These are phyloP conservation scores for Fusarium scirpi DNA, from an alignment of 2,329 filamentous ascomycete genomes.

Conservation along the genomic window DNA sequence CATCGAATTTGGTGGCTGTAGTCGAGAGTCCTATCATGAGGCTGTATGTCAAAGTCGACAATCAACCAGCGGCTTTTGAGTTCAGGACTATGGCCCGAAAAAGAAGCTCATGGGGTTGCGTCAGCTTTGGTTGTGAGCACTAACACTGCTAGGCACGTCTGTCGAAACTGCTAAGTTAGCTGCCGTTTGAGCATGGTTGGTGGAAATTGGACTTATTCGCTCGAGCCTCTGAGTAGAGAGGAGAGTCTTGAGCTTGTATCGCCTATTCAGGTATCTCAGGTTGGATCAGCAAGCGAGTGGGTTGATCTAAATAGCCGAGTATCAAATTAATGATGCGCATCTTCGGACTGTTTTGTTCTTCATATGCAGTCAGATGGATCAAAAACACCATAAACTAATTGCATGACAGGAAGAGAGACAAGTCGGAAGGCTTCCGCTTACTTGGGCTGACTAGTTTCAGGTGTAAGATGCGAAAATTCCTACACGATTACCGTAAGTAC, in stretches of 20 bases:
- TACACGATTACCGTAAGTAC: neutral
- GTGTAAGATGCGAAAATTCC: constrained; percentile 31
- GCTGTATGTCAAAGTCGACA: constrained; percentile 24
- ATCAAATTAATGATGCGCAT: constrained; percentile 40
- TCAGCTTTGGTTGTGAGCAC: constrained; percentile 44
- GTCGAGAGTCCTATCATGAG: constrained; percentile 15
- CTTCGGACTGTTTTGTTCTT: constrained; percentile 18
- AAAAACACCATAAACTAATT: constrained; percentile 36
- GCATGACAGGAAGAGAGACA: constrained; percentile 8
- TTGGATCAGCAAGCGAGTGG: constrained; percentile 6
- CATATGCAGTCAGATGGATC: constrained; percentile 19
- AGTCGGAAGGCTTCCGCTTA: constrained; percentile 24
- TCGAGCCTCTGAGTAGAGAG: neutral
- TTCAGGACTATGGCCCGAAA: constrained; percentile 42
- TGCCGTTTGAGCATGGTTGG: constrained; percentile 34
- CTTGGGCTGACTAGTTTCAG: constrained; percentile 43
- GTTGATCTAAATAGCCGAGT: constrained; percentile 17
- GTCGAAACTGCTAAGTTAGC: constrained; percentile 26
- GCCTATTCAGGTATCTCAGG: constrained; percentile 6
- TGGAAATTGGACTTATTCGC: constrained; percentile 37
- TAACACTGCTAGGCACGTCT: constrained; percentile 19
- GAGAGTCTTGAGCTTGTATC: constrained; percentile 1
- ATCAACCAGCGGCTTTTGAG: constrained; percentile 40
- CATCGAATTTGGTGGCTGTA: constrained; percentile 19
- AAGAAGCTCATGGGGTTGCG: constrained; percentile 42